phyloP scores from a whole-genome alignment of 2,329 filamentous ascomycete species.

The Mariannaea sp. region DNA sequence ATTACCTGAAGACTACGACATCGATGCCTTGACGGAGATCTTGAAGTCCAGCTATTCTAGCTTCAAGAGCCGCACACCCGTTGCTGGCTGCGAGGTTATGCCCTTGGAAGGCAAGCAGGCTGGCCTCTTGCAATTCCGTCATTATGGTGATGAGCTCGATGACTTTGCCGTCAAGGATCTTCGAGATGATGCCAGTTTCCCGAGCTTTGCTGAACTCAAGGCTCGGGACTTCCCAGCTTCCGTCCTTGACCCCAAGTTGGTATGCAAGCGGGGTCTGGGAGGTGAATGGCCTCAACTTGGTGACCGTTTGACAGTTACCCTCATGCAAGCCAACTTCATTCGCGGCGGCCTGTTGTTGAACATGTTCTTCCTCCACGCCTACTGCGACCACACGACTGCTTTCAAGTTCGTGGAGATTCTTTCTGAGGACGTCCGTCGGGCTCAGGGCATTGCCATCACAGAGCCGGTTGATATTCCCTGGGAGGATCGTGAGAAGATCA shows the following conservation, averaged over 20 bases:
- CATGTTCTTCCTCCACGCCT: constrained; percentile 17
- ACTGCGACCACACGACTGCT: constrained; percentile 11
- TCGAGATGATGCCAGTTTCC: constrained; percentile 13
- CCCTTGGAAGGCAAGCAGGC: constrained; percentile 20
- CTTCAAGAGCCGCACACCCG: constrained; percentile 19
- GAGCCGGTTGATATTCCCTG: constrained; percentile 16
- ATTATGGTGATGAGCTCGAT: constrained; percentile 22
- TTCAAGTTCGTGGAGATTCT: constrained; percentile 20
- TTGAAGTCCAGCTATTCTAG: constrained; percentile 13
- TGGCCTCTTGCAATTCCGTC: constrained; percentile 17
- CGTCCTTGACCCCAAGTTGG: constrained; percentile 9
- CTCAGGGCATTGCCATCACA: constrained; percentile 14
- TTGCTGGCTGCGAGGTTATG: constrained; percentile 18
- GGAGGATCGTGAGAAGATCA: constrained; percentile 14
- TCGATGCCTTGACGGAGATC: constrained; percentile 4
- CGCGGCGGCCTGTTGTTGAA: constrained; percentile 15
- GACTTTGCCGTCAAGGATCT: constrained; percentile 18
- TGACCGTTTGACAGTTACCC: constrained; percentile 15
- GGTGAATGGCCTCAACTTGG: constrained; percentile 19
- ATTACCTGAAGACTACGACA: constrained; percentile 17
- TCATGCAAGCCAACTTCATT: constrained; percentile 23
- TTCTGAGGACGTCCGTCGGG: constrained; percentile 14
- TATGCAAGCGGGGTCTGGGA: constrained; percentile 17
- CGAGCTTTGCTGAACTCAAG: constrained; percentile 19
- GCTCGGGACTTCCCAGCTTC: constrained; percentile 17